phyloP scores from a whole-genome alignment of 306 rosid species.

The Rosa chinensis region DNA sequence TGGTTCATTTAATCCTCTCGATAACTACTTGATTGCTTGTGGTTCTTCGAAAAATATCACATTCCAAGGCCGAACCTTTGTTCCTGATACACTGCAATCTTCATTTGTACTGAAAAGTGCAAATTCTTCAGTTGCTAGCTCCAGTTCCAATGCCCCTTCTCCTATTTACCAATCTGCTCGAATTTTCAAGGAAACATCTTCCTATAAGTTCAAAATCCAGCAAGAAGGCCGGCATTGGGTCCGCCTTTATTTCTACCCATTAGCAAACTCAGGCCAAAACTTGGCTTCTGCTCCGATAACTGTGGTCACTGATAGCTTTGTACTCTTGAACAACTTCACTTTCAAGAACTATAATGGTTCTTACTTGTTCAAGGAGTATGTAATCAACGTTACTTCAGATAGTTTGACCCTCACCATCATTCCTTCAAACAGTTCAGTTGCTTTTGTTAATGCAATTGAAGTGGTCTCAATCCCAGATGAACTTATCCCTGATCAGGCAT shows the following conservation, averaged over 20 bases:
- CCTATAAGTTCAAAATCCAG: constrained; percentile 61
- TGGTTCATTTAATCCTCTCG: constrained; percentile 56
- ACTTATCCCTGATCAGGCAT: constrained; percentile 76
- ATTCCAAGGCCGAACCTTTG: constrained; percentile 69
- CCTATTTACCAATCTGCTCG: constrained; percentile 81
- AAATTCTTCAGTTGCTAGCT: constrained; percentile 52
- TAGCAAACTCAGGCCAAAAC: constrained; percentile 41
- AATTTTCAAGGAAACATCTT: constrained; percentile 53
- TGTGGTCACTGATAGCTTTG: constrained; percentile 73
- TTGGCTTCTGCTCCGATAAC: constrained; percentile 67
- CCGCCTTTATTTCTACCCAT: constrained; percentile 72
- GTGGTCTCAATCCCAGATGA: constrained; percentile 80
- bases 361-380: constrained; percentile 78
- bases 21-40: constrained; percentile 79
- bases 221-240: constrained; percentile 78
- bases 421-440: constrained; percentile 69
- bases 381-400: constrained; percentile 67
- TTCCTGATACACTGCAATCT: constrained; percentile 72
- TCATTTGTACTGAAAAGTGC: constrained; percentile 49
- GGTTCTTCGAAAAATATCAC: constrained; percentile 64
- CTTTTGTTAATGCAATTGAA: constrained; percentile 90
- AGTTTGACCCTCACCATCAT: constrained; percentile 61
- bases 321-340: constrained; percentile 72
- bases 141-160: constrained; percentile 56
- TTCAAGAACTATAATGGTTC: constrained; percentile 65